Conservation (phyloP, 345 rosid species). For the Aegle marmelos region DNA sequence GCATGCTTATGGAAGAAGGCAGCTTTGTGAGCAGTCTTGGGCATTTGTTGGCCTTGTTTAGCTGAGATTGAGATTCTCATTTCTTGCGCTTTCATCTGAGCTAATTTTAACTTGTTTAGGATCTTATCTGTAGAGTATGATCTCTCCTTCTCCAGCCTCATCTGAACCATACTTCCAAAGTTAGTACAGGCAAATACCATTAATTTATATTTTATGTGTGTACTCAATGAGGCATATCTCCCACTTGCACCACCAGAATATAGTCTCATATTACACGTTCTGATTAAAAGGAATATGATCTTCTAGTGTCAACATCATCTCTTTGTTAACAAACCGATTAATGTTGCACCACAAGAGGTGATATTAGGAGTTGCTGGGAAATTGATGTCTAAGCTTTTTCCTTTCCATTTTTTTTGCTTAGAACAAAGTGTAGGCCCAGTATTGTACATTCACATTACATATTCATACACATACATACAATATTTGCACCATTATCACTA, state of each 20-base stretch:
- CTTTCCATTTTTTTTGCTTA: neutral
- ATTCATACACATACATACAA: neutral
- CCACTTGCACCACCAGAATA: neutral
- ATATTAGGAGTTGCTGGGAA: neutral
- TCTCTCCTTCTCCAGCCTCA: slow-evolving; percentile 88
- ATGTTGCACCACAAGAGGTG: neutral
- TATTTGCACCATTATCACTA: neutral
- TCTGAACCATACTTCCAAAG: slow-evolving; percentile 33
- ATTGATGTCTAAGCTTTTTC: neutral
- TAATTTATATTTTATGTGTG: neutral
- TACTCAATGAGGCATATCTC: neutral
- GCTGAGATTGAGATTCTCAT: slow-evolving; percentile 62
- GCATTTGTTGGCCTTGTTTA: slow-evolving; percentile 26
- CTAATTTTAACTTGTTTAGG: slow-evolving; percentile 58
- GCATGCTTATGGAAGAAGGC: slow-evolving; percentile 35
- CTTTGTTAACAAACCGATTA: neutral
- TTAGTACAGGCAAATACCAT: neutral
- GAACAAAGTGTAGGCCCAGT: too few relatives aligned
- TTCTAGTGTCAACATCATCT: neutral
- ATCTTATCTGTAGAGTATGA: slow-evolving; percentile 82
- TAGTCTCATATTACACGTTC: neutral
- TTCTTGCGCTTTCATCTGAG: slow-evolving; percentile 66
- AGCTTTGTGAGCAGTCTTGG: slow-evolving; percentile 34
- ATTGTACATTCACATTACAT: neutral
- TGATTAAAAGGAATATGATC: neutral